Evolutionary conservation across 192 early-diverging fungal species (phyloP).

Genomic region (Entophlyctis helioformis): DNA sequence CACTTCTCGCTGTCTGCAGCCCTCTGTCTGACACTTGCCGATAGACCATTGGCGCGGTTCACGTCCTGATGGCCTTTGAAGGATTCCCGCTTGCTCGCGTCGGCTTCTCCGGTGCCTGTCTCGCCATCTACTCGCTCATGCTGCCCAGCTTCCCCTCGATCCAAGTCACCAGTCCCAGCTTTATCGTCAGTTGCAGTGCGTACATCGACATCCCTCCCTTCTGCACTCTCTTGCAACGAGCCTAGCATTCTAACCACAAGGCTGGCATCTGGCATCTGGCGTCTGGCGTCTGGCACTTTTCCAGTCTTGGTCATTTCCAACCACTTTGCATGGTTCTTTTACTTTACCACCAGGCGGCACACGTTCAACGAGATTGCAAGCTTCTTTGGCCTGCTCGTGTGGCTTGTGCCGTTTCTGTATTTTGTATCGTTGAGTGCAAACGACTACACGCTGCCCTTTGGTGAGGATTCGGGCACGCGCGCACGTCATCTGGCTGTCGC

Average conservation of each 20-base stretch:
- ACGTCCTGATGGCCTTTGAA: slow-evolving; percentile 67
- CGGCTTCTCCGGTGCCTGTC: slow-evolving; percentile 59
- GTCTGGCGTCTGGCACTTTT: not conserved
- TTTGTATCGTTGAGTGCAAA: slow-evolving; percentile 91
- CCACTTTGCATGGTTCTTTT: slow-evolving; percentile 93
- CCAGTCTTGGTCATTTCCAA: slow-evolving; percentile 62
- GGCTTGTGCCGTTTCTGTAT: slow-evolving; percentile 85
- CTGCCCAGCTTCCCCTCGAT: slow-evolving; percentile 76
- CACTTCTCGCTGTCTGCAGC: slow-evolving; percentile 7
- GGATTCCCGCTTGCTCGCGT: slow-evolving; percentile 59
- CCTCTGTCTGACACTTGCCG: slow-evolving; percentile 8
- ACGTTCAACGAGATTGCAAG: slow-evolving; percentile 72
- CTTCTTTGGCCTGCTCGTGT: slow-evolving; percentile 90
- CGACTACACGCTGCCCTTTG: slow-evolving; percentile 69
- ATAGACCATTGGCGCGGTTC: slow-evolving; percentile 51
- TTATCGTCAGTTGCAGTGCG: slow-evolving; percentile 74
- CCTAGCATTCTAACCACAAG: not conserved
- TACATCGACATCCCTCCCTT: not conserved
- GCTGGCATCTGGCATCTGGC: not conserved
- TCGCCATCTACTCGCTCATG: slow-evolving; percentile 70
- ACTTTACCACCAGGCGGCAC: slow-evolving; percentile 61
- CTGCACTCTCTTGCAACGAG: not conserved
- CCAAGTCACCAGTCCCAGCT: slow-evolving; percentile 55
- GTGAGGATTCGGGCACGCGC: no score
- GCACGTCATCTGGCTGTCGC: no score